Conservation (phyloP, 1,284 basidiomycete species). For the Baeospora myosura region DNA sequence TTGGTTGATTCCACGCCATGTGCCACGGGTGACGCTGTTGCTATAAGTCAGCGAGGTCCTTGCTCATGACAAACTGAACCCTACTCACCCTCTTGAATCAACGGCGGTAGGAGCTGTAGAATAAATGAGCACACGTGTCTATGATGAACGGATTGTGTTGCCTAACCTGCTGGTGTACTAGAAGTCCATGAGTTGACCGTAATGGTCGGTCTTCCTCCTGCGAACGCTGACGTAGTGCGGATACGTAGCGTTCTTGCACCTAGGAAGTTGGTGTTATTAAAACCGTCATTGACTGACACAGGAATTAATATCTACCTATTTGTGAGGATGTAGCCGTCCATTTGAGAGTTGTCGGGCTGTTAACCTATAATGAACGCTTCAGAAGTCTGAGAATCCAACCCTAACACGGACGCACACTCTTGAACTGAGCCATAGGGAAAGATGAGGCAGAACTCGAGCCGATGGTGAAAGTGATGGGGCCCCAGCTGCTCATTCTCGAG, state of each 20-base stretch:
- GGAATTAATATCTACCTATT: conserved; percentile 22
- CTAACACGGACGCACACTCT: conserved; percentile 18
- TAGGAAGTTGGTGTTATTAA: conserved; percentile 11
- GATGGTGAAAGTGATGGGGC: conserved; percentile 35
- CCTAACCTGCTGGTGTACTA: conserved; percentile 28
- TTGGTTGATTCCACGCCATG: conserved; percentile 39
- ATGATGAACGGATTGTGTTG: conserved; percentile 4
- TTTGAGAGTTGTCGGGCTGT: conserved; percentile 36
- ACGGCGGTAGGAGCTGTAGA: conserved; percentile 29
- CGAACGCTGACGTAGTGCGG: conserved; percentile 37
- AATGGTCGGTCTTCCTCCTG: conserved; percentile 36
- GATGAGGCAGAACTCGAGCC: conserved; percentile 28
- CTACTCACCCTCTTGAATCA: conserved; percentile 33
- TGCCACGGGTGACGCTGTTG: conserved; percentile 35
- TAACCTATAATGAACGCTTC: conserved; percentile 21
- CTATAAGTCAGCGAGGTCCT: background rate
- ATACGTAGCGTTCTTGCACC: conserved; percentile 40
- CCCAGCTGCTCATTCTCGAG: conserved; percentile 38
- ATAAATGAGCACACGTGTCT: conserved; percentile 1
- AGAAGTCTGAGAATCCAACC: background rate
- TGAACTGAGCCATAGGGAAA: conserved; percentile 43
- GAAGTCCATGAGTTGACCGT: conserved; percentile 35
- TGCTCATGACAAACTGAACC: conserved; percentile 8
- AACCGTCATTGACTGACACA: background rate
- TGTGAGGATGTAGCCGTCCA: conserved; percentile 37